Percentiles rank a stretch among this genome's conserved stretches.
These are phyloP conservation scores for Urochloa ruziziensis DNA, from an alignment of 176 grass and related monocot species.

Conservation along the genomic window DNA sequence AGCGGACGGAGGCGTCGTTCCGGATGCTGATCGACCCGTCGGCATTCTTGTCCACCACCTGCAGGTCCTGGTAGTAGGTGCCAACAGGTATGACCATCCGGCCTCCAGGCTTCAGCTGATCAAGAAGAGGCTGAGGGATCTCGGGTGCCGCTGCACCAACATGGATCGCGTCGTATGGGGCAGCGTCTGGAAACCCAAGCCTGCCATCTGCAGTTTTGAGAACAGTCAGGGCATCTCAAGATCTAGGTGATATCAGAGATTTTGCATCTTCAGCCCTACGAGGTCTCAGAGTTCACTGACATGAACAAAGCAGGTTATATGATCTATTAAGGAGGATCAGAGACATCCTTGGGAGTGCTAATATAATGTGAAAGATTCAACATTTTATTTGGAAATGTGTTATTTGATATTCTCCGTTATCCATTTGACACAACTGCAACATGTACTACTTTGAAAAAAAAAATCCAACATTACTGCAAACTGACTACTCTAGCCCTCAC, in stretches of 20 bases:
- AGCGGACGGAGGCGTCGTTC: constrained; percentile 51
- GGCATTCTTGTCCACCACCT: constrained; percentile 71
- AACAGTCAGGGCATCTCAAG: not conserved
- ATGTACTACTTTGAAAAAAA: not conserved
- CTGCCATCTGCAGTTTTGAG: constrained; percentile 59
- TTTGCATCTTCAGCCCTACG: not conserved
- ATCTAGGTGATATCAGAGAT: not conserved
- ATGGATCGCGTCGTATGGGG: constrained; percentile 71
- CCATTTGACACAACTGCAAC: not conserved
- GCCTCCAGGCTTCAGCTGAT: constrained; percentile 78
- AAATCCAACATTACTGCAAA: not conserved
- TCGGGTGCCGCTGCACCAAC: constrained; percentile 65
- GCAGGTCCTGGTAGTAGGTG: constrained; percentile 56
- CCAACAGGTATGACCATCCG: constrained; percentile 86
- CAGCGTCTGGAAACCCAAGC: constrained; percentile 54
- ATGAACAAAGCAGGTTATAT: not conserved
- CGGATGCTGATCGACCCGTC: constrained; percentile 47
- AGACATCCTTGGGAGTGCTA: not conserved
- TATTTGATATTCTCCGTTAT: not conserved
- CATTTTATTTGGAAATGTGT: not conserved
- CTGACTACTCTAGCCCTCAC: too few relatives aligned
- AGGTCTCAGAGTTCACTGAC: not conserved
- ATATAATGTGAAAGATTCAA: not conserved
- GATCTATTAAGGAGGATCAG: not conserved
- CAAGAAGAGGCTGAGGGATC: constrained; percentile 60